phyloP scores from a whole-genome alignment of 805 yeast genomes.

The Myxozyma sirexii region DNA sequence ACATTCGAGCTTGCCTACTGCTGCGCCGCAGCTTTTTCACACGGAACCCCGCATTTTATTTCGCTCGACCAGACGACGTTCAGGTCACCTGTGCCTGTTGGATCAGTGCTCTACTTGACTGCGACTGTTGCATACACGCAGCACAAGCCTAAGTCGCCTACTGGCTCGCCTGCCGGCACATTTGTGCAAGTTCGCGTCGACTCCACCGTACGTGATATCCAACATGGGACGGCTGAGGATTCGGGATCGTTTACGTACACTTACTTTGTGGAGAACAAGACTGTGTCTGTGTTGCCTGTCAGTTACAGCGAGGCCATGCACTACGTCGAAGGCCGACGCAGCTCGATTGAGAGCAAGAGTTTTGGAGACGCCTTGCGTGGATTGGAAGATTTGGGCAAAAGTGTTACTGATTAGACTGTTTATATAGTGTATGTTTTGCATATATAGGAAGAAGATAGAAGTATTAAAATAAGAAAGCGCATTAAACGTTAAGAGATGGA shows the following conservation, averaged over 20 bases:
- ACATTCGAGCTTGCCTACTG: constrained; percentile 93
- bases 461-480: too few relatives aligned
- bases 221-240: constrained; percentile 61
- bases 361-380: constrained; percentile 24
- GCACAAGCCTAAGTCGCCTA: constrained; percentile 27
- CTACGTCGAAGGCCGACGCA: constrained; percentile 85
- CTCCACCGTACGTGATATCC: constrained; percentile 71
- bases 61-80: constrained; percentile 89
- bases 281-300: constrained; percentile 78
- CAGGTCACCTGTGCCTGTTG: constrained; percentile 94
- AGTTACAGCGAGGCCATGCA: constrained; percentile 91
- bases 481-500: too few relatives aligned
- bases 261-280: constrained; percentile 61
- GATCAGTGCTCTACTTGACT: constrained; percentile 79
- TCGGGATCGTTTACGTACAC: constrained; percentile 90
- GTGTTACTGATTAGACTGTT: constrained; percentile 2
- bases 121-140: constrained; percentile 81
- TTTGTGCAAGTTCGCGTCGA: constrained; percentile 87
- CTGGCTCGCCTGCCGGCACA: constrained; percentile 55
- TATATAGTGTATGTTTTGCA: background rate
- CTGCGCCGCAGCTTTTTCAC: constrained; percentile 85
- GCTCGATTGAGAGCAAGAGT: constrained; percentile 58
- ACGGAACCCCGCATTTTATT: constrained; percentile 83
- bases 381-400: constrained; percentile 8
- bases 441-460: background rate